Evolutionary conservation across 805 yeast genomes (phyloP), one percentile per base, ranked within the genome.

Genomic region (Lipomyces yamanashiensis): DNA sequence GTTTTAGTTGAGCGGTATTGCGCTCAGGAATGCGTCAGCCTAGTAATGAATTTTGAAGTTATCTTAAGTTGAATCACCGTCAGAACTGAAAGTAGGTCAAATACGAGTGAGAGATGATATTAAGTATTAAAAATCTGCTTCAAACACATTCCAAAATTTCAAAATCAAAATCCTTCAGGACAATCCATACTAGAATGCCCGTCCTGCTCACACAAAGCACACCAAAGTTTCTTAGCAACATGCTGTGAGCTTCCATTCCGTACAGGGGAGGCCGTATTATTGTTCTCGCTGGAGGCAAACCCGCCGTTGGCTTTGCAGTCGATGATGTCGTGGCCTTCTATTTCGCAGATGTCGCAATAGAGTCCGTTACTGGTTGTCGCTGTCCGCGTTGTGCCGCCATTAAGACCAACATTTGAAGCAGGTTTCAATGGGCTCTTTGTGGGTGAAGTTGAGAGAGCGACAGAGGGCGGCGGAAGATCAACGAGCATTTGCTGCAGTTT

Each of bases 171-270:
- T 39, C 59, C 59, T 73, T 84, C 91, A 0, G 97, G 97, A 76
- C 99, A 93, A 61, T 91, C 91, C 37, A 87, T 80, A 67, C 95
- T 88, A 54, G 86, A 87, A 73, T 93, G 99, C 0, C 98, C 99
- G 51, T 85, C 86, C 59, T 90, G 79, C 74, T 93, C 98, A 77
- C 99, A 93, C 58, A 91, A 79, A 0, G 96, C 97, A 77, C 99
- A 93, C 96, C 97, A 93, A 66, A 84, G 81, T 34, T 78, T 78
- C 50, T 92, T 81, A 1, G 97, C 97, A 1, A 85, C 85, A 0
- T 92, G 80, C 0, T 39, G 43, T 39, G 43, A 39, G n/a, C 3
- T 13, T 13, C 47, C 47, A 7, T 43, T 43, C 2, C 47, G 47
- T 4, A 78, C 77, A 0, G 90, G 21, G 7, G 56, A 39, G 7